Evolutionary conservation across 768 basidiomycete species (phyloP), one percentile per base, ranked within the genome.

Genomic region (Lentinula boryana): DNA sequence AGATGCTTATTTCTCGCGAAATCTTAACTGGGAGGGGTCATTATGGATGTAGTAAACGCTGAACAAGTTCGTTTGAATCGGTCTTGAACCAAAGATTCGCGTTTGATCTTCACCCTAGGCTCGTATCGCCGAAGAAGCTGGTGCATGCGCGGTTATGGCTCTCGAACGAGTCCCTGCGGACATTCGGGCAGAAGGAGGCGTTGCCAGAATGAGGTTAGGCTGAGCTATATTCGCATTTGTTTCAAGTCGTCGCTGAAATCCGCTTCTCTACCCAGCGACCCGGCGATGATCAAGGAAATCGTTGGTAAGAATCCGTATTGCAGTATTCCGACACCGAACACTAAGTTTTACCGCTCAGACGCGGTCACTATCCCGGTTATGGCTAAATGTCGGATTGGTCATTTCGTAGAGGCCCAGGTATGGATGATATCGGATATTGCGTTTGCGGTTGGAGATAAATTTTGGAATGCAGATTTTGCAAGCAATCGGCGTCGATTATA

Each of bases 91-190:
- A 36, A 48, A 23, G 12, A 8, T 48, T 48, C 46, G n/a, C 16
- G 9, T 41, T 49, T 58, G 23, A 50, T 52, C 36, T 52, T 10
- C 5, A 51, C 15, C 7, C 21, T 65, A 95, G 89, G 96, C 96
- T 62, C 89, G 91, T 63, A 95, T 98, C 67, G 96, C 96, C 49
- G 96, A 98, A 70, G 93, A 95, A 70, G 96, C 96, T 8, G 96
- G 96, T 50, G 96, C 96, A 6, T 94, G 93, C 70, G 96, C 96
- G 62, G 96, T 99, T 63, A 98, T 99, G 96, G 93, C 93, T 4
- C 83, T 95, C 35, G 93, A 97, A 74, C 82, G 95, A 60, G 93
- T 99, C 3, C 96, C 96, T 9, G 95, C 95, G 12, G 94, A 98
- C 70, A 98, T 99, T 69, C 84, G 96, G 63, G 81, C 81, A 16